Evolutionary conservation across 2,329 filamentous ascomycete genomes (phyloP), one percentile per base, ranked within the genome.

Genomic region (Alternaria sp.): DNA sequence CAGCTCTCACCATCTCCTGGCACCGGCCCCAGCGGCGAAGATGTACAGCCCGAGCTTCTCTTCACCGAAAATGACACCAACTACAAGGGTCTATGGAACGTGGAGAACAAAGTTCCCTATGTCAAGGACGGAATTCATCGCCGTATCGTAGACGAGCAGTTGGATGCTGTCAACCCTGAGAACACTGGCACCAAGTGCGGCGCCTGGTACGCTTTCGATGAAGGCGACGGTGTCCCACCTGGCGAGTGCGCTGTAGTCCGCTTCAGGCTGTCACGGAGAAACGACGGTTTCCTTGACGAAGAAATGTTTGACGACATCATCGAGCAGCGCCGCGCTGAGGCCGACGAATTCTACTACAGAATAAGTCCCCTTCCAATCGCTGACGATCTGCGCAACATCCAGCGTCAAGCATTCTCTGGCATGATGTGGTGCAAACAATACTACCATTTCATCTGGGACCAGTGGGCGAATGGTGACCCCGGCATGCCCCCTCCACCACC

Each of bases 351-450:
- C 77, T 98, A 96, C 82, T 95, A 90, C 80, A 87, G 91, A 58
- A 90, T 98, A 77, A 97, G 92, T 78, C 94, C 94, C 3, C 83
- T 97, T 37, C 94, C 93, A 3, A 96, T 97, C 90, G 85, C 91
- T 0, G 93, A 98, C 48, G 94, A 98, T 73, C 84, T 97, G 58
- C 89, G 93, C 67, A 97, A 96, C 77, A 95, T 98, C 68, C 95
- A 98, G 79, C 87, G 94, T 67, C 93, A 97, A 77, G 95, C 94
- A 4, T 90, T 97, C 66, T 89, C 93, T 0, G 94, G 95, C 53
- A 98, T 98, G 94, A 90, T 98, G 85, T 98, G 94, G 94, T 96
- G 90, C 63, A 98, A 98, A 78, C 94, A 98, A 77, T 92, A 92
- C 79, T 98, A 98, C 77, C 87, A 96, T 74, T 97, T 98, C 78